Percentiles rank a stretch among this genome's conserved stretches.
phyloP scores from a whole-genome alignment of 2,329 filamentous ascomycete genomes.

The Biscogniauxia mediterranea region DNA sequence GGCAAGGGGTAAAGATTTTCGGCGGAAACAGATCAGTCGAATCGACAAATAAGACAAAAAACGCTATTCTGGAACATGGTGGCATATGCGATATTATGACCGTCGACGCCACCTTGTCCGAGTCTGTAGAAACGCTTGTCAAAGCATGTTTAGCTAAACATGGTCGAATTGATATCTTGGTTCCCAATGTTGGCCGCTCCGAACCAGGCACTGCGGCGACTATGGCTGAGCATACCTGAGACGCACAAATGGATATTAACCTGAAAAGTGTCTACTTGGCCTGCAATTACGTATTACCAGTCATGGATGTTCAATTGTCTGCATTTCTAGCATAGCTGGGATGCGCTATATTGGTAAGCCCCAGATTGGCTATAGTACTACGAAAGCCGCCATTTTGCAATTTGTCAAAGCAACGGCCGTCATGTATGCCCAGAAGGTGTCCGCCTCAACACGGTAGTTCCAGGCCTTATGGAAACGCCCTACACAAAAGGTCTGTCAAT shows the following conservation, averaged over 20 bases:
- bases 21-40: constrained; percentile 9
- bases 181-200: constrained; percentile 10
- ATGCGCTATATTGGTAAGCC: constrained; percentile 47
- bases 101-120: constrained; percentile 11
- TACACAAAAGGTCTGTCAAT: constrained; percentile 45
- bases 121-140: constrained; percentile 6
- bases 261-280: constrained; percentile 55
- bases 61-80: constrained; percentile 8
- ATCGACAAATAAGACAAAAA: constrained; percentile 4
- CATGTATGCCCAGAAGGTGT: constrained; percentile 47
- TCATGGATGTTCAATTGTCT: constrained; percentile 54
- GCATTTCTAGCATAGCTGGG: constrained; percentile 50
- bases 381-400: constrained; percentile 50
- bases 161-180: constrained; percentile 11
- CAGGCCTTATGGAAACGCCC: constrained; percentile 56
- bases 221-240: constrained; percentile 45
- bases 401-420: constrained; percentile 50
- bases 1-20: constrained; percentile 10
- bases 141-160: constrained; percentile 8
- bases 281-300: constrained; percentile 50
- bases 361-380: constrained; percentile 41
- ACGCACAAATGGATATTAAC: constrained; percentile 53
- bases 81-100: constrained; percentile 8
- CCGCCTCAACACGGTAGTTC: constrained; percentile 53
- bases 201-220: constrained; percentile 11